Base-by-base conservation (phyloP, 768 basidiomycete genomes). In the Rhodocollybia butyracea region DNA sequence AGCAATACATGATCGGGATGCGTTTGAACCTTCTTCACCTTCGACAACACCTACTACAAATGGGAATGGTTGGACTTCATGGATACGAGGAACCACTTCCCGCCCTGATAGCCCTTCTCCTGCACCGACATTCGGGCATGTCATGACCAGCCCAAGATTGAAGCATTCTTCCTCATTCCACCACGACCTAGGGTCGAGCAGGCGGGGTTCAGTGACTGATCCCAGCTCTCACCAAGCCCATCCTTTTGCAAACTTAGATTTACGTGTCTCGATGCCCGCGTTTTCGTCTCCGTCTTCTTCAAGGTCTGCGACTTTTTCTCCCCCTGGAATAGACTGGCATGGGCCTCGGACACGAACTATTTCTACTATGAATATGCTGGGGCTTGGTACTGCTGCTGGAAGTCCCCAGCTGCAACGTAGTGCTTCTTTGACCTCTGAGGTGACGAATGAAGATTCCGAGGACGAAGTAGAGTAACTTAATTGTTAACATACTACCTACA, bases 351-450 rank as follows among this genome's bases (percentile, higher is more conserved):
- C 76, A 31, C 73, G 84, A 59, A 81, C 81, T 27, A 67, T 81
- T 19, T 85, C 85, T 22, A 74, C 80, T 54, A 82, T 86, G 81
- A 85, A 85, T 63, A 79, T 80, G 72, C 66, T 88, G 1, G 85
- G 84, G 3, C 63, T 85, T 15, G 84, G 86, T 24, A 67, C 77
- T 45, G 26, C 21, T 45, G 43, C 26, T 27, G 24, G 43, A 45
- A 45, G 43, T 45, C 26, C 43, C 27, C 10, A 29, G 26, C 43
- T 29, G 27, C 43, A 45, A 45, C 41, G 41, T 7, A 42, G 0
- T 22, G 43, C 27, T 2, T 45, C 43, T 45, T 45, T 13, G 5
- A 15, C 27, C 27, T 45, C 43, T 10, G 43, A 45, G 8, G 24
- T 27, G 30, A 7, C 7, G 5, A 29, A 30, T 12, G 43, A 45